Evolutionary conservation across 108 stramenopile species (phyloP), one percentile per base, ranked within the genome.

Genomic region (Discostella pseudostelligera): DNA sequence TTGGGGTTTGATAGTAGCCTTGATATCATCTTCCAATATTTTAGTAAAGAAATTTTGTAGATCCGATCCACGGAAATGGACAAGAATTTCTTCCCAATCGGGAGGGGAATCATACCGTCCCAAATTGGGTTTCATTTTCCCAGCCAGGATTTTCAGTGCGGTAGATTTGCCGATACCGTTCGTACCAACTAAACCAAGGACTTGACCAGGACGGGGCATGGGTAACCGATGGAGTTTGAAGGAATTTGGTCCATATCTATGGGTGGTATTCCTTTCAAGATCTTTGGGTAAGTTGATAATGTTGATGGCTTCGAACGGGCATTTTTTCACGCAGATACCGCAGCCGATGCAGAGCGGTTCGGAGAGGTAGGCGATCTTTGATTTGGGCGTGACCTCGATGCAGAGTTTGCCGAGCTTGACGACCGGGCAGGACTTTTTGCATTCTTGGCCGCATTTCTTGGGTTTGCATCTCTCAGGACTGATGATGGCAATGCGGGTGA

Each of bases 211-310:
- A 45, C 99, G 92, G 9, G 99, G 99, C 96, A 93, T 98, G 58
- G 99, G 99, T 26, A 99, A 79, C 1, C 99, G 83, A 72, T 99
- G 99, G 19, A 99, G 85, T 76, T 98, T 98, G 90, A 99, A 99
- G 32, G 90, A 84, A 87, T 99, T 99, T 56, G 97, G 97, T 6
- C 99, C 99, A 62, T 98, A 99, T 28, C 99, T 94, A 81, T 99
- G 99, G 8, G 99, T 99, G 12, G 94, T 96, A 39, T 97, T 92
- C 56, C 67, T 56, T 53, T 97, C 96, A 21, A 99, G 84, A 68
- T 96, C 94, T 76, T 97, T 96, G 59, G 99, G 99, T 25, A 99
- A 79, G 68, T 99, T 99, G 91, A 99, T 98, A 69, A 99, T 97
- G 46, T 80, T 79, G 56, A 99, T 96, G 32, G 99, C 99, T 57